Evolutionary conservation across 2,329 filamentous ascomycete genomes (phyloP).

Genomic region (Cadophora sp.): DNA sequence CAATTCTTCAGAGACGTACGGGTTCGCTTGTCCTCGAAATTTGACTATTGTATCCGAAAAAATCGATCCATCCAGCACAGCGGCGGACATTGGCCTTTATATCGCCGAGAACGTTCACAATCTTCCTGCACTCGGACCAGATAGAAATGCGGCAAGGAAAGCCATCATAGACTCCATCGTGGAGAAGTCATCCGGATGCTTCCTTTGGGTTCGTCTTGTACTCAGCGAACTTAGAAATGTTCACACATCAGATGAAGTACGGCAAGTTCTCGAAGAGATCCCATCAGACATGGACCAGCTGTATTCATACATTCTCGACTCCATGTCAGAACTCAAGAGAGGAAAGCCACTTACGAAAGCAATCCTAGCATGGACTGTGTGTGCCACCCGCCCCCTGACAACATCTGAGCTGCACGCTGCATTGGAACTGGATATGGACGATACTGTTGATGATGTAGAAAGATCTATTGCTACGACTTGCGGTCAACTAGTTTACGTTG

Average conservation of each 20-base stretch:
- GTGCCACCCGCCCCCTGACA: slow-evolving; percentile 35
- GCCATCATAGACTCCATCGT: slow-evolving; percentile 43
- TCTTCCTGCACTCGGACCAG: no score
- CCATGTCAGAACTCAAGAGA: slow-evolving; percentile 25
- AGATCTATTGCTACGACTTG: slow-evolving; percentile 40
- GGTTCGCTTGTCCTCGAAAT: no score
- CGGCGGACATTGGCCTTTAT: no score
- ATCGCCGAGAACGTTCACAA: no score
- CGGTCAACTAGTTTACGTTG: slow-evolving; percentile 43
- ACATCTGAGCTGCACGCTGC: slow-evolving; percentile 41
- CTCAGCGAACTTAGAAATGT: slow-evolving; percentile 42
- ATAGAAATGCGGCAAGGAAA: no score
- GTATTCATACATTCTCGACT: slow-evolving; percentile 36
- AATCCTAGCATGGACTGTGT: slow-evolving; percentile 42
- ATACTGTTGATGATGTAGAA: slow-evolving; percentile 33
- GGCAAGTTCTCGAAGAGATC: slow-evolving; percentile 38
- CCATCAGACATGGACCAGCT: slow-evolving; percentile 45
- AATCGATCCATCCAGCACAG: no score
- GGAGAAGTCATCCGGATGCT: slow-evolving; percentile 44
- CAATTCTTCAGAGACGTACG: no score
- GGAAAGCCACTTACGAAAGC: slow-evolving; percentile 41
- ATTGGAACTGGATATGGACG: slow-evolving; percentile 41
- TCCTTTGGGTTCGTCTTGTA: slow-evolving; percentile 46
- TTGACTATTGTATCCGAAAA: no score
- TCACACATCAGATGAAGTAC: slow-evolving; percentile 38